These are phyloP conservation scores for Claviceps purpurea DNA, from an alignment of 2,329 filamentous ascomycete species.

Conservation along the genomic window DNA sequence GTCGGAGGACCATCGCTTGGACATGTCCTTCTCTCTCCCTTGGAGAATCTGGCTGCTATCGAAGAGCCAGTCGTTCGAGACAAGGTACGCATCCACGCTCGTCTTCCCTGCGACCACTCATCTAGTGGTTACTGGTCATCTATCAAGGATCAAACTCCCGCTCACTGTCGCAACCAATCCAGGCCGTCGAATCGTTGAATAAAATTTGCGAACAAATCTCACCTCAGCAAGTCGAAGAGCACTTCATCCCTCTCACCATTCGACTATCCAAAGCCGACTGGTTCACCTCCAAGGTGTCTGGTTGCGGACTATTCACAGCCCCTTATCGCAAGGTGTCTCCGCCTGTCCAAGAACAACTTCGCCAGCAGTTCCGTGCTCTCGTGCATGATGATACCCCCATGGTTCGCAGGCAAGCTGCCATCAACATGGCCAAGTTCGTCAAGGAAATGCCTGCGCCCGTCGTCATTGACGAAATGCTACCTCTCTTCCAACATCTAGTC, in stretches of 20 bases:
- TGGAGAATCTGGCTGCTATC: conserved; percentile 96
- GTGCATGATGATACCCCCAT: conserved; percentile 98
- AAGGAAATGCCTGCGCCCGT: conserved; percentile 88
- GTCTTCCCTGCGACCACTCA: not conserved
- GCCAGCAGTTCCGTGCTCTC: conserved; percentile 81
- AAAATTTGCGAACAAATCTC: conserved; percentile 95
- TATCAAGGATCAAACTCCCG: not conserved
- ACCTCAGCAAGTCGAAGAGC: conserved; percentile 84
- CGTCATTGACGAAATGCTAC: conserved; percentile 97
- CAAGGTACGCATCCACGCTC: conserved; percentile 51
- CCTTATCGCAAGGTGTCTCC: conserved; percentile 87
- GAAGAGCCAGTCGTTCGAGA: conserved; percentile 95
- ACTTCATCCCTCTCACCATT: conserved; percentile 90
- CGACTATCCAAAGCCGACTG: conserved; percentile 98
- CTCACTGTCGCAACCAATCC: conserved; percentile 4
- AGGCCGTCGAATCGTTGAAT: conserved; percentile 98
- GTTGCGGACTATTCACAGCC: conserved; percentile 84
- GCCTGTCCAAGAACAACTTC: conserved; percentile 77
- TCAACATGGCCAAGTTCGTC: conserved; percentile 92
- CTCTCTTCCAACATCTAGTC: conserved; percentile 92
- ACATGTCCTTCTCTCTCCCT: conserved; percentile 88
- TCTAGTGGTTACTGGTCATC: not conserved
- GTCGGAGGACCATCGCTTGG: conserved; percentile 88
- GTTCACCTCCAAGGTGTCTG: conserved; percentile 99
- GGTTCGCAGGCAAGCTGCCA: conserved; percentile 93